Conservation (phyloP, 2,329 filamentous ascomycete species). For the Xylaria hypoxylon region DNA sequence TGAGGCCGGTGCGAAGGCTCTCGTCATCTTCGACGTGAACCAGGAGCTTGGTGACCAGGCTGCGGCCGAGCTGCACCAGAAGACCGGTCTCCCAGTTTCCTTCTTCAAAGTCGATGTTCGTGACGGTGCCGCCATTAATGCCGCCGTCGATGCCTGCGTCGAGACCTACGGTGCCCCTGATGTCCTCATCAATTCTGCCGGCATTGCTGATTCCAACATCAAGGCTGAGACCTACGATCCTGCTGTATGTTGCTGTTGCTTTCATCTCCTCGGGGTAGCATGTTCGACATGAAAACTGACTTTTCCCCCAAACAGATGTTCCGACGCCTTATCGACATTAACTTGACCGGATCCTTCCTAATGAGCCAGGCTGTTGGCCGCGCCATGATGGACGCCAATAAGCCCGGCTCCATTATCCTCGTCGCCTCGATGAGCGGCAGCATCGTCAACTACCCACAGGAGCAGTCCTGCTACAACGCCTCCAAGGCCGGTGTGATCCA, state of each 20-base stretch:
- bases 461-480: slow-evolving; percentile 85
- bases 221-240: slow-evolving; percentile 82
- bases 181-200: slow-evolving; percentile 82
- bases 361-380: slow-evolving; percentile 79
- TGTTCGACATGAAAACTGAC: background rate
- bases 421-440: slow-evolving; percentile 85
- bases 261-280: background rate
- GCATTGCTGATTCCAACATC: slow-evolving; percentile 87
- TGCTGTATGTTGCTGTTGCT: slow-evolving; percentile 52
- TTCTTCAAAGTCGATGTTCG: slow-evolving; percentile 86
- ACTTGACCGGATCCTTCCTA: slow-evolving; percentile 82
- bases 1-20: slow-evolving; percentile 78
- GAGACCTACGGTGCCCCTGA: slow-evolving; percentile 76
- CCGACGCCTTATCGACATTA: slow-evolving; percentile 83
- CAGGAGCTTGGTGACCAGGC: slow-evolving; percentile 78
- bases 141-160: slow-evolving; percentile 74
- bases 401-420: slow-evolving; percentile 79
- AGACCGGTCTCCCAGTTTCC: slow-evolving; percentile 77
- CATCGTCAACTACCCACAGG: slow-evolving; percentile 88
- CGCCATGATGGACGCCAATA: slow-evolving; percentile 77
- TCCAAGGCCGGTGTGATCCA: slow-evolving; percentile 85
- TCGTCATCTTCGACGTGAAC: slow-evolving; percentile 82
- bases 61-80: slow-evolving; percentile 75
- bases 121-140: slow-evolving; percentile 75
- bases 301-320: slow-evolving; percentile 65